Conservation (phyloP, 306 rosid genomes). For the Rubus parviflorus region DNA sequence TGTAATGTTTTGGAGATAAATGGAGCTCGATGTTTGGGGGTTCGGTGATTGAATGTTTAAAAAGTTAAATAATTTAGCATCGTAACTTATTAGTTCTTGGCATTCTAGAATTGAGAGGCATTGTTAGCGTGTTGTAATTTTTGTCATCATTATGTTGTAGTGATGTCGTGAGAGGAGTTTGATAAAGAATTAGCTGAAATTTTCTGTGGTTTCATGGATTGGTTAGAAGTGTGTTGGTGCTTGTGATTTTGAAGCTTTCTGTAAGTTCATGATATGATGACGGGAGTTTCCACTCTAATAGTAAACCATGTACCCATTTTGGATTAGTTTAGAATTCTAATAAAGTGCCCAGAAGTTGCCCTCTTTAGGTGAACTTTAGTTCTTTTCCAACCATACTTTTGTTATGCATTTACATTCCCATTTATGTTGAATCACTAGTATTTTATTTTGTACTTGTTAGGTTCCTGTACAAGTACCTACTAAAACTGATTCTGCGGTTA, state of each 20-base stretch:
- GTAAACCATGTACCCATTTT: not conserved
- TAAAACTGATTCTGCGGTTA: conserved; percentile 2
- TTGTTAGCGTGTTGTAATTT: not conserved
- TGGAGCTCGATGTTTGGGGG: not conserved
- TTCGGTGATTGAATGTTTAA: not conserved
- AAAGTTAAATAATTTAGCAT: not conserved
- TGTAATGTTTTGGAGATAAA: not conserved
- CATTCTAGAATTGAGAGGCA: not conserved
- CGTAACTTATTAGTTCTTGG: not conserved
- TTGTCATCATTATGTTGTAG: not conserved
- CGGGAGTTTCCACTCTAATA: not conserved
- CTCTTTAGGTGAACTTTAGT: not conserved
- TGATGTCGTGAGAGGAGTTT: not conserved
- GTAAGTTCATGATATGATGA: not conserved
- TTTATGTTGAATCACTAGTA: not conserved
- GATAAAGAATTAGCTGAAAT: not conserved
- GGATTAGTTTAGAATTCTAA: not conserved
- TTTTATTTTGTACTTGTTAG: not conserved
- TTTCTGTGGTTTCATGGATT: not conserved
- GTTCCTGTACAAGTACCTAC: conserved; percentile 11
- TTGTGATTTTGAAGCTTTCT: not conserved
- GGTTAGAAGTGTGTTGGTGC: not conserved
- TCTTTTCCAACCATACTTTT: not conserved
- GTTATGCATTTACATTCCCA: not conserved
- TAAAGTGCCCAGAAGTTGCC: not conserved